A percentile compares a stretch with the other conserved stretches of the same genome.
Conservation (phyloP, 768 basidiomycete genomes). For the Termitomyces sp. region DNA sequence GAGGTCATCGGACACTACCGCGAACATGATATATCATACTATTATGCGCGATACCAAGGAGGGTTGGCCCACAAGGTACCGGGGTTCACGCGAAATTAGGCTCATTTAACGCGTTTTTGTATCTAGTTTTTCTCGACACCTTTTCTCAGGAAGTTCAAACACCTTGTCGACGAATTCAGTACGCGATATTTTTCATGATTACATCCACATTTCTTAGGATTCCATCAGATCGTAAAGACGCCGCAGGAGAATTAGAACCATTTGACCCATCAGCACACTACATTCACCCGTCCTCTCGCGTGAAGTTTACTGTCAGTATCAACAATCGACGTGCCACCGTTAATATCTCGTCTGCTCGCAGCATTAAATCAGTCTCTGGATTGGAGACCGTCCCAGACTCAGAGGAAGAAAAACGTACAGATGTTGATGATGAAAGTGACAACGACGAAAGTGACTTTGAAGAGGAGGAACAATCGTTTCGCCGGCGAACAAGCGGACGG, state of each 20-base stretch:
- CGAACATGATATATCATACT: slow-evolving; percentile 40
- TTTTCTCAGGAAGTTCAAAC: slow-evolving; percentile 36
- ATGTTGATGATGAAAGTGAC: slow-evolving; percentile 22
- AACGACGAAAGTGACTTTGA: slow-evolving; percentile 18
- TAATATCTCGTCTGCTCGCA: slow-evolving; percentile 25
- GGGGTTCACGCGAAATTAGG: slow-evolving; percentile 13
- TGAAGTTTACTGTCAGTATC: slow-evolving; percentile 35
- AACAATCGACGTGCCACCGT: slow-evolving; percentile 20
- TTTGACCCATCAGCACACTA: slow-evolving; percentile 63
- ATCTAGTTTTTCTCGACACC: slow-evolving; percentile 40
- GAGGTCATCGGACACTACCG: slow-evolving; percentile 59
- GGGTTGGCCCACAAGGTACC: slow-evolving; percentile 61
- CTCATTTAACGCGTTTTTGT: slow-evolving; percentile 25
- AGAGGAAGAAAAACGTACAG: slow-evolving; percentile 30
- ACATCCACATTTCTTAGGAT: slow-evolving; percentile 6
- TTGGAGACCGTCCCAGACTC: slow-evolving; percentile 28
- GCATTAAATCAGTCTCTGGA: slow-evolving; percentile 22
- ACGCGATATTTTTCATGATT: slow-evolving; percentile 21
- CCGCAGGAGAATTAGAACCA: slow-evolving; percentile 34
- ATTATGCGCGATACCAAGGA: slow-evolving; percentile 56
- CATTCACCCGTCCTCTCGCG: slow-evolving; percentile 60
- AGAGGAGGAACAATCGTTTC: slow-evolving; percentile 15
- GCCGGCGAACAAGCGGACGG: slow-evolving; percentile 21
- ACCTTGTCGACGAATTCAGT: slow-evolving; percentile 58
- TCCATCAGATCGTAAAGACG: slow-evolving; percentile 44